Evolutionary conservation across 192 early-diverging fungal genomes (phyloP).

Genomic region (Podila minutissima): DNA sequence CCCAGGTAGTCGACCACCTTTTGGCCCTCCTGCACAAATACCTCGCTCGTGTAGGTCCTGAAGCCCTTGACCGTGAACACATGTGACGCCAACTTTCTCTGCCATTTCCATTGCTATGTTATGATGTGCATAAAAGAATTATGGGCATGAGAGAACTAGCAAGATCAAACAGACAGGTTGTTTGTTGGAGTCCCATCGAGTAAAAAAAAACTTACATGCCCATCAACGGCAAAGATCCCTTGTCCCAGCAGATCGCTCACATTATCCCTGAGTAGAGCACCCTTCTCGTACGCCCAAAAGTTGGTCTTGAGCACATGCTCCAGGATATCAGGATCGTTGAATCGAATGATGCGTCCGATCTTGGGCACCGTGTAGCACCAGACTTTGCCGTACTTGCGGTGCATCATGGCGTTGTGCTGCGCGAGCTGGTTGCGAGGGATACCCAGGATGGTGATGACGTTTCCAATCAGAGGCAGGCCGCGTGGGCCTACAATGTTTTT

Average conservation of each 20-base stretch:
- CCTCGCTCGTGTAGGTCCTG: conserved; percentile 25
- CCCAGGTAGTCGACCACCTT: conserved; percentile 17
- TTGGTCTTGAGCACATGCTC: conserved; percentile 51
- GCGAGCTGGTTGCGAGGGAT: conserved; percentile 10
- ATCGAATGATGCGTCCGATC: conserved; percentile 30
- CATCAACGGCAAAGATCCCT: conserved; percentile 51
- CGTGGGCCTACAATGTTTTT: conserved; percentile 33
- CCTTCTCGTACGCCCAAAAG: conserved; percentile 48
- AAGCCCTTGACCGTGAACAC: conserved; percentile 29
- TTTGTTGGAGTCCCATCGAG: neutral
- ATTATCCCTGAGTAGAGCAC: conserved; percentile 4
- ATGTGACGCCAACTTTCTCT: conserved; percentile 23
- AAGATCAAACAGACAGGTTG: too few species aligned
- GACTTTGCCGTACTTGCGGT: conserved; percentile 9
- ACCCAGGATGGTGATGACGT: conserved; percentile 22
- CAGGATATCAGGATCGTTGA: conserved; percentile 30
- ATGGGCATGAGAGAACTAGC: neutral
- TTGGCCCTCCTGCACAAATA: conserved; percentile 25
- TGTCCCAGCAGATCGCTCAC: conserved; percentile 22
- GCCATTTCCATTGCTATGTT: conserved; percentile 26
- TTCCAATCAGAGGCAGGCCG: conserved; percentile 47
- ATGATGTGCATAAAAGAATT: neutral
- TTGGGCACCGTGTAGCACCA: conserved; percentile 22
- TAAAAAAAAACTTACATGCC: conserved; percentile 4
- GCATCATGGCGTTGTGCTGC: conserved; percentile 8